Evolutionary conservation across 2,329 filamentous ascomycete species (phyloP), one percentile per base, ranked within the genome.

Genomic region (Colletotrichum echinochloae): DNA sequence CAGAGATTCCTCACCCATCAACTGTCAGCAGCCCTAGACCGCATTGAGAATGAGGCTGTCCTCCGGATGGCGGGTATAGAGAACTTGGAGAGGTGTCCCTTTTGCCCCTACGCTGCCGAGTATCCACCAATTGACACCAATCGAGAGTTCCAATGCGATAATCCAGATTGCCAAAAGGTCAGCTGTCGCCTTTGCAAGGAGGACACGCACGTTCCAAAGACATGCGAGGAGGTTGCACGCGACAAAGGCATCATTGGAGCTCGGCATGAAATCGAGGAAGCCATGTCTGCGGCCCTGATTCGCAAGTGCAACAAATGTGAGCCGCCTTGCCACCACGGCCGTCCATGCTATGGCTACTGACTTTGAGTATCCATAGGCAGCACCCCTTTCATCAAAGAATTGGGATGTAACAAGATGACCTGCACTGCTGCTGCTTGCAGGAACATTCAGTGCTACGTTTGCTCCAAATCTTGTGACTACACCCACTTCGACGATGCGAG

Each of bases 341-440:
- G 64, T 8, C 28, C 28, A n/a, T 14, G 37, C 7, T 28, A 3
- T 26, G 6, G 20, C n/a, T 51, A 18, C 71, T 76, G 48, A 77
- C 74, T 12, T 55, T 3, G 5, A 11, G 6, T 28, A 3, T 59
- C 16, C 0, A 4, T 26, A 87, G 85, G 92, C 80, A 83, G 85
- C n/a, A 88, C 89, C n/a, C 89, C 90, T 0, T 96, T 95, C 75
- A 87, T 97, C 78, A 97, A 97, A 77, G 87, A 91, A 44, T 78
- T 83, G 39, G 94, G 94, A 3, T 97, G 94, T 82, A 97, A 97
- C 81, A 95, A 95, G 80, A 93, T 97, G 88, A 86, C 79, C 0
- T 97, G 94, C 78, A 83, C 87, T 0, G 85, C 86, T n/a, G 60
- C 76, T 49, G 80, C 81, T 1, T 90, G 88, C 70, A 6, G 65